Conservation (phyloP, 208 protist species). For the Trypanosoma scelopori region DNA sequence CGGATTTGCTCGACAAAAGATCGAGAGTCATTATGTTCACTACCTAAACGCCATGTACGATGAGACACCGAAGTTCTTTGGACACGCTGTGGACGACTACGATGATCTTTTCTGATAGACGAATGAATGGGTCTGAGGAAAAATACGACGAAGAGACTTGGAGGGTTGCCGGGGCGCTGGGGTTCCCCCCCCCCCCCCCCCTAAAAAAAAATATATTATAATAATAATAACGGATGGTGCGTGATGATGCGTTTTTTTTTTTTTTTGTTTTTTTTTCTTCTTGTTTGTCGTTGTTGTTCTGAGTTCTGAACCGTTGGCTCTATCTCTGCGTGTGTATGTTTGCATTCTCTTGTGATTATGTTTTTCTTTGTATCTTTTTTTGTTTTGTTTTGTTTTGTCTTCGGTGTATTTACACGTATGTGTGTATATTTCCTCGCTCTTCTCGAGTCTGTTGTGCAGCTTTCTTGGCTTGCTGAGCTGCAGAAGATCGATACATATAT, state of each 20-base stretch:
- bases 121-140: too few species aligned
- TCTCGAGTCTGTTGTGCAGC: not conserved
- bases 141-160: not conserved
- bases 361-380: not conserved
- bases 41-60: conserved; percentile 90
- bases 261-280: conserved; percentile 7
- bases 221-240: not conserved
- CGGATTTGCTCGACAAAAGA: conserved; percentile 83
- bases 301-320: not conserved
- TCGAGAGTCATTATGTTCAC: conserved; percentile 88
- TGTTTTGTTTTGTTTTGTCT: not conserved
- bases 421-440: not conserved
- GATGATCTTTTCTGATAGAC: conserved; percentile 84
- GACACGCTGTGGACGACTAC: conserved; percentile 92
- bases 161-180: too few species aligned
- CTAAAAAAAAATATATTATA: conserved; percentile 3
- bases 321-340: not conserved
- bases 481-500: too few species aligned
- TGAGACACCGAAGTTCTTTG: conserved; percentile 90
- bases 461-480: not conserved
- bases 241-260: conserved; percentile 1
- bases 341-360: not conserved
- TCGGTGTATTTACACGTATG: not conserved
- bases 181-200: too few species aligned
- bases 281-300: not conserved